Conservation (phyloP, 257 asterid species). For the Catharanthus roseus region DNA sequence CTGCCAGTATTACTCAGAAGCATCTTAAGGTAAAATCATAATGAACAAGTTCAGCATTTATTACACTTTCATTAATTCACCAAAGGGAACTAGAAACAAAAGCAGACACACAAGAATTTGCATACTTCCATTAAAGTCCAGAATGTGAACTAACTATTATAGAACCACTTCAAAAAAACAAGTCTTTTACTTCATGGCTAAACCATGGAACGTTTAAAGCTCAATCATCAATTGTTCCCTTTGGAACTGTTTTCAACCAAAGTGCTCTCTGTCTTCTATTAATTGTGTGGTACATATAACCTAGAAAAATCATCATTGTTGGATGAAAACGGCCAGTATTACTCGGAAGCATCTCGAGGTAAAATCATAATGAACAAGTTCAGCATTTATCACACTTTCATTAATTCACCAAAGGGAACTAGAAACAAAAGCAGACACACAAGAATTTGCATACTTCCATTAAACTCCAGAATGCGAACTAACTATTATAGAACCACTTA, state of each 20-base stretch:
- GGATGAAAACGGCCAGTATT: background rate
- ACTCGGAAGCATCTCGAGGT: background rate
- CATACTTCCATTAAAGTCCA: background rate
- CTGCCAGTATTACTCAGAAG: background rate
- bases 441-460: background rate
- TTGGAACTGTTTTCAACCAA: no score
- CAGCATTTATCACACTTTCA: background rate
- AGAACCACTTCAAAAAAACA: background rate
- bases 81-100: background rate
- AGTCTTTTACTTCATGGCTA: background rate
- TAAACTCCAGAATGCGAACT: background rate
- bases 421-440: background rate
- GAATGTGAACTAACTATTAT: background rate
- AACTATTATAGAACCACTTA: no score
- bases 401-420: background rate
- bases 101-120: background rate
- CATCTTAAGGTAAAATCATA: background rate
- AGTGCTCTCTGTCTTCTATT: background rate
- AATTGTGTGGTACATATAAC: background rate
- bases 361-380: background rate
- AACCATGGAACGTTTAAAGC: background rate
- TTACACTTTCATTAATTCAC: background rate
- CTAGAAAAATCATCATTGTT: background rate
- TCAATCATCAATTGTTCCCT: no score
- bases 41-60: background rate